phyloP scores from a whole-genome alignment of 1,139 yeast genomes.

The Blastobotrys persicus region DNA sequence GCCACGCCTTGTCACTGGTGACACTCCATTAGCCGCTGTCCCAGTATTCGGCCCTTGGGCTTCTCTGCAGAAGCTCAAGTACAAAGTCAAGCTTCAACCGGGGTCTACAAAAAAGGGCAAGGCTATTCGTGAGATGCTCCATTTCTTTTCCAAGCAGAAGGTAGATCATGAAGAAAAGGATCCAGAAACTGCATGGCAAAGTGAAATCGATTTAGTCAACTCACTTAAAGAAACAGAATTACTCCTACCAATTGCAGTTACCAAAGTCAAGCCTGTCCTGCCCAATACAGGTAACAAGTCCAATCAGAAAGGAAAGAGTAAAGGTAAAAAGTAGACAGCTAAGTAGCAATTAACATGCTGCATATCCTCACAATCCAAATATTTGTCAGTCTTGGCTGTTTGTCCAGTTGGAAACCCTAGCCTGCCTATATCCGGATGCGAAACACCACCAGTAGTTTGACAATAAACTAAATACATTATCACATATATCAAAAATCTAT shows the following conservation, averaged over 20 bases:
- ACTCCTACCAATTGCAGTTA: slow-evolving; percentile 52
- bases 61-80: slow-evolving; percentile 68
- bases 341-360: slow-evolving; percentile 8
- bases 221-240: slow-evolving; percentile 56
- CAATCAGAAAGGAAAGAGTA: slow-evolving; percentile 13
- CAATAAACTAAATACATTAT: too few relatives aligned
- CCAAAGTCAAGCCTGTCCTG: slow-evolving; percentile 38
- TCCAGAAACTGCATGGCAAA: slow-evolving; percentile 64
- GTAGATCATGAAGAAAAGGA: slow-evolving; percentile 52
- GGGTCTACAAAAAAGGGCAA: slow-evolving; percentile 91
- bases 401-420: too few relatives aligned
- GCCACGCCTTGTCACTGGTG: slow-evolving; percentile 38
- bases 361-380: too few relatives aligned
- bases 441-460: too few relatives aligned
- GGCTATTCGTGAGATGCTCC: slow-evolving; percentile 65
- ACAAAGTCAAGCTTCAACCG: slow-evolving; percentile 81
- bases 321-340: slow-evolving; percentile 19
- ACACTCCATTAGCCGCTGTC: slow-evolving; percentile 55
- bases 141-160: slow-evolving; percentile 56
- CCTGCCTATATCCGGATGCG: too few relatives aligned
- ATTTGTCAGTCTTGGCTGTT: too few relatives aligned
- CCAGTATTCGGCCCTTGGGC: slow-evolving; percentile 96
- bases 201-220: slow-evolving; percentile 59
- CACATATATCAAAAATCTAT: slow-evolving; percentile 9
- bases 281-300: slow-evolving; percentile 23